Evolutionary conservation across 116 monocot species (phyloP).

Genomic region (Trichopus zeylanicus): DNA sequence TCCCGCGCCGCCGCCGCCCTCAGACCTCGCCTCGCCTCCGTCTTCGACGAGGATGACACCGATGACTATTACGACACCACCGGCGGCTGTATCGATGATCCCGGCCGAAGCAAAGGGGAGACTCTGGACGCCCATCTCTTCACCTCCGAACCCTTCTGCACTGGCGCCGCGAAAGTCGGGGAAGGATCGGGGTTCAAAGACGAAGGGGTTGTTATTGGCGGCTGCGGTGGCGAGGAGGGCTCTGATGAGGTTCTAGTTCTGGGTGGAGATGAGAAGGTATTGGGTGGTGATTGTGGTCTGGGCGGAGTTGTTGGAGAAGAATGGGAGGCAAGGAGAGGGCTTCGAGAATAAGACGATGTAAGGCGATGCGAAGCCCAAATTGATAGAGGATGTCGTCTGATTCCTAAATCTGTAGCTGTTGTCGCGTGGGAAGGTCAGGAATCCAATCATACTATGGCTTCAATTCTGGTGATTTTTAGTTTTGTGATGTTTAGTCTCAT

Average conservation of each 20-base stretch:
- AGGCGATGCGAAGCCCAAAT: background rate
- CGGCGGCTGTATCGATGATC: conserved; percentile 25
- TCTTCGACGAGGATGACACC: conserved; percentile 13
- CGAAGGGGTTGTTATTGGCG: background rate
- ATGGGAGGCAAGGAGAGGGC: background rate
- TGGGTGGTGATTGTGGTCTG: background rate
- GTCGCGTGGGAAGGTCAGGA: too few relatives aligned
- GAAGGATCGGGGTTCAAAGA: too few relatives aligned
- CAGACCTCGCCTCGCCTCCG: conserved; percentile 13
- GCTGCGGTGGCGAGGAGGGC: background rate
- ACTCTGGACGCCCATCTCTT: conserved; percentile 17
- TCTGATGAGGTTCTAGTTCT: background rate
- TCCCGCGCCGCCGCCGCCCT: conserved; percentile 51
- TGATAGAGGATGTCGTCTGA: background rate
- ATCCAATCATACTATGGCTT: too few relatives aligned
- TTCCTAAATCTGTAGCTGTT: too few relatives aligned
- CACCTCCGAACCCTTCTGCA: too few relatives aligned
- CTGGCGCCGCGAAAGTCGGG: too few relatives aligned
- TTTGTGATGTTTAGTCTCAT: too few relatives aligned
- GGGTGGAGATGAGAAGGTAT: background rate
- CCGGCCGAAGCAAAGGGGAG: conserved; percentile 25
- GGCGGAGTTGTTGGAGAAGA: background rate
- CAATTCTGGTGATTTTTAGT: too few relatives aligned
- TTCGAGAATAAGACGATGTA: background rate
- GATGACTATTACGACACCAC: background rate